Evolutionary conservation across 2,329 filamentous ascomycete genomes (phyloP), one percentile per base, ranked within the genome.

Genomic region (Diaporthe humulicola): DNA sequence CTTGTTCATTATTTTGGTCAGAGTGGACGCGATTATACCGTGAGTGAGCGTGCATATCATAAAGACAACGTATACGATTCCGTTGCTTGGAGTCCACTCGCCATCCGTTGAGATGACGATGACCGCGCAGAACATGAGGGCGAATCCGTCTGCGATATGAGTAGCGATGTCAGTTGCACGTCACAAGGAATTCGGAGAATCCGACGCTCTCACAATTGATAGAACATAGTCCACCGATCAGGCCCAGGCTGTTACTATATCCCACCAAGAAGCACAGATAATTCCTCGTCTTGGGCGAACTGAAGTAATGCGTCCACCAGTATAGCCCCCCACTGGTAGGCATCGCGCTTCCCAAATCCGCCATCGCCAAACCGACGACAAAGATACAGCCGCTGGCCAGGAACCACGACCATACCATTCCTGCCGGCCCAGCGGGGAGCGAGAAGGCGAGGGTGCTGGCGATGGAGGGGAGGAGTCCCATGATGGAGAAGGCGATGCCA

Each of bases 371-470:
- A 3, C 89, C 89, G 70, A 92, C 89, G 42, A 90, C 80, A 76
- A 92, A 89, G 75, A 91, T 91, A 77, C 90, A 88, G 33, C 82
- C 84, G 72, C 87, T 88, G 15, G 90, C 89, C n/a, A 88, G 80
- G 75, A 92, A 88, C 90, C 90, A 92, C 2, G 88, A 88, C 89
- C 90, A 92, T 71, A 92, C 89, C 86, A 92, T 90, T 5, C 90
- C 90, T 4, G 87, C 89, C 1, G 90, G 90, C 0, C 90, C 90
- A 8, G 89, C 87, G 2, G 90, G 89, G 54, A 92, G 84, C 5
- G 89, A 90, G 77, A 91, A 92, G 0, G 88, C 80, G 17, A 92
- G 81, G 0, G 90, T 91, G 40, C 88, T 89, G 8, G 90, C 89
- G 76, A 92, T 91, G 5, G 90, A 91, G 1, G 90, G 90, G 1